A percentile compares a stretch with the other conserved stretches of the same genome.
These are phyloP conservation scores for Solanum dulcamara DNA, from an alignment of 257 asterid species.

Conservation along the genomic window DNA sequence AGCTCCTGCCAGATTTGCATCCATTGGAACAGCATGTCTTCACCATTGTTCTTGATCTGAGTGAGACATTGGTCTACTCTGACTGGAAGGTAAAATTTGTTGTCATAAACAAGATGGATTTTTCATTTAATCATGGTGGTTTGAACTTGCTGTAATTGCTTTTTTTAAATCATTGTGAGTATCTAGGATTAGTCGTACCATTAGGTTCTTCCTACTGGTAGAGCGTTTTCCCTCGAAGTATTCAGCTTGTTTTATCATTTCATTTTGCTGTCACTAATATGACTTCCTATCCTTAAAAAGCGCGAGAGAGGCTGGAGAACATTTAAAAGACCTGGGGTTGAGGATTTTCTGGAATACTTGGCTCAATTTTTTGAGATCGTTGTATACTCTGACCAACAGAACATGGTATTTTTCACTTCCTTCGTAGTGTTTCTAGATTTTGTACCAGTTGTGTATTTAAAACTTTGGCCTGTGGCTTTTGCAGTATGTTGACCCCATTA, in stretches of 20 bases:
- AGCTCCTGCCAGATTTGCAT: conserved; percentile 84
- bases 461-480: conserved; percentile 8
- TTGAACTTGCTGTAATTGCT: background rate
- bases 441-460: background rate
- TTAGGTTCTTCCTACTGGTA: background rate
- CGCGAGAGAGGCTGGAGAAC: conserved; percentile 98
- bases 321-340: conserved; percentile 92
- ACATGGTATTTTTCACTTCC: conserved; percentile 28
- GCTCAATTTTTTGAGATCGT: conserved; percentile 77
- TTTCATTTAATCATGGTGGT: background rate
- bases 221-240: background rate
- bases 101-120: background rate
- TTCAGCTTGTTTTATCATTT: background rate
- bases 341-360: conserved; percentile 72
- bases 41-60: conserved; percentile 83
- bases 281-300: conserved; percentile 20
- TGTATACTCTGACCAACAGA: conserved; percentile 59
- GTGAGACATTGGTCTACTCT: conserved; percentile 69
- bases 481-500: conserved; percentile 81
- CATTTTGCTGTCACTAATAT: background rate
- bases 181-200: background rate
- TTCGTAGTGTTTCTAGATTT: background rate
- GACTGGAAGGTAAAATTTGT: conserved; percentile 66
- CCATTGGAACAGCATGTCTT: conserved; percentile 76
- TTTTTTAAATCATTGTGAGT: background rate